Base-by-base conservation (phyloP, 371 early-diverging fungal genomes). In the Mucor circinelloides region DNA sequence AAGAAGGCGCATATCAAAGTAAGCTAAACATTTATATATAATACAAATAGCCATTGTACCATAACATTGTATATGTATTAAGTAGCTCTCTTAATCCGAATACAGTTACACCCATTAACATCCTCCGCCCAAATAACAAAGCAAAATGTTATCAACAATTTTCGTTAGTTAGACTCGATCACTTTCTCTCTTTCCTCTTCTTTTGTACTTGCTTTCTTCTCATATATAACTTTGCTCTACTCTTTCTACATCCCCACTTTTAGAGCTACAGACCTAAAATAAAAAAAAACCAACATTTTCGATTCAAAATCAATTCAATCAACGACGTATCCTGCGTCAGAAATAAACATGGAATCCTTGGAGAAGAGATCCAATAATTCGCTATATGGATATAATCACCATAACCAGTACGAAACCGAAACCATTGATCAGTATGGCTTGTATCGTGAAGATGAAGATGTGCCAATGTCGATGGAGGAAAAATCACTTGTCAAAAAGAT, bases 401-500 rank as follows among this genome's bases (percentile, higher is more conserved):
- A 44, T 42, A 44, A 34, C 21, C 59, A 38, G 21, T 58, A 66
- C 27, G 66, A 59, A 17, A 50, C 44, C 27, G 68, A 68, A 30
- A 57, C 48, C 6, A 44, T 56, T n/a, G 57, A 56, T 23, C 61
- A 57, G 4, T 68, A 63, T 58, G 64, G 50, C 7, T 19, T 30
- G 9, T 68, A 71, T 23, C 28, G 34, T 15, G 63, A 67, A 12
- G 48, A 66, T 3, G 67, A 34, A 34, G 34, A 70, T 21, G 30
- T 50, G 5, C 71, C 71, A 36, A 66, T 70, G 58, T 70, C 70
- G 19, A 50, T 57, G 19, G 83, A 78, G 61, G 78, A 82, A 66
- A 69, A 74, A 17, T 60, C 68, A 3, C 67, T 79, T 17, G 72
- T 81, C 8, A 66, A 78, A 50, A 78, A 76, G 52, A 66, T 78